Conservation (phyloP, 495 filamentous ascomycete species). For the Clavariopsis aquatica region DNA sequence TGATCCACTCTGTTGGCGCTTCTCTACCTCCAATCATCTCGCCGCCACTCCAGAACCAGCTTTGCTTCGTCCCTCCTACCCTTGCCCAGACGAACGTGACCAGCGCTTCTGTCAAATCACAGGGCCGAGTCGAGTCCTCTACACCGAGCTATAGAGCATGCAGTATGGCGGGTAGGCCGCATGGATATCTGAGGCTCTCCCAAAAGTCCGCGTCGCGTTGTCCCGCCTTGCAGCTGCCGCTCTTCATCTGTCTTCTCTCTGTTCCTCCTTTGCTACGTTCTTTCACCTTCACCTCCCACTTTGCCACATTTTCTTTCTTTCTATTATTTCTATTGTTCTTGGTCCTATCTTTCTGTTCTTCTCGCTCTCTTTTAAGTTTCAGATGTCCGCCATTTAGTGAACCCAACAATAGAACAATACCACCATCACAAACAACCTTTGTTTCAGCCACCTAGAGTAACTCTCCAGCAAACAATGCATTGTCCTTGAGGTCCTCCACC, state of each 20-base stretch:
- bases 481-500: slow-evolving; percentile 18
- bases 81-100: slow-evolving; percentile 23
- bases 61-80: slow-evolving; percentile 24
- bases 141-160: slow-evolving; percentile 27
- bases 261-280: background rate
- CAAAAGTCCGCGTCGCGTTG: slow-evolving; percentile 24
- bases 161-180: slow-evolving; percentile 27
- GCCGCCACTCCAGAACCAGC: slow-evolving; percentile 1
- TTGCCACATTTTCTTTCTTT: slow-evolving; percentile 13
- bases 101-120: slow-evolving; percentile 30
- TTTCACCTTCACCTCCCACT: slow-evolving; percentile 7
- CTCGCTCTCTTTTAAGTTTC: background rate
- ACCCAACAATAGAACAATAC: slow-evolving; percentile 33
- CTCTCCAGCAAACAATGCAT: slow-evolving; percentile 32
- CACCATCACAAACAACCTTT: slow-evolving; percentile 26
- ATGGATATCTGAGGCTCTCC: slow-evolving; percentile 24
- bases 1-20: slow-evolving; percentile 21
- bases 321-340: slow-evolving; percentile 15
- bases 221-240: slow-evolving; percentile 12
- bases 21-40: slow-evolving; percentile 31
- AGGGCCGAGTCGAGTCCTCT: background rate
- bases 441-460: slow-evolving; percentile 28
- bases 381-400: slow-evolving; percentile 8
- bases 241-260: slow-evolving; percentile 9
- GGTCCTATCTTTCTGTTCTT: background rate